phyloP scores from a whole-genome alignment of 1,139 yeast species.

The Pneumocystis sp. region DNA sequence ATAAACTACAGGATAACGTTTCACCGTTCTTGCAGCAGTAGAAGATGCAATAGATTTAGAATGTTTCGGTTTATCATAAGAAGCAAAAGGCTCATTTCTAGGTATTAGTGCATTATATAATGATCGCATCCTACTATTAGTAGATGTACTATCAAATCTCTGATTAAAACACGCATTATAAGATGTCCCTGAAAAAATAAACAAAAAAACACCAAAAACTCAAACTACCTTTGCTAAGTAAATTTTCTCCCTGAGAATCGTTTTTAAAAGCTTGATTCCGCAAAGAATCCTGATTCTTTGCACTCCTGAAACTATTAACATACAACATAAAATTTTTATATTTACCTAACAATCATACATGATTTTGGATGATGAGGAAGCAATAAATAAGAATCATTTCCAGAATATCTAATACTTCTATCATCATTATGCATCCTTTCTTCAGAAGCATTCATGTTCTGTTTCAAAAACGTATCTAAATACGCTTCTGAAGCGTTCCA shows the following conservation, averaged over 20 bases:
- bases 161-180: neutral
- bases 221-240: neutral
- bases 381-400: neutral
- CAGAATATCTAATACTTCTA: neutral
- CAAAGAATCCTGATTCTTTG: neutral
- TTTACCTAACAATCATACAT: neutral
- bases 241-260: neutral
- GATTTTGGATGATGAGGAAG: neutral
- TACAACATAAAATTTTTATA: neutral
- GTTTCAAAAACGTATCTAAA: neutral
- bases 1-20: slow-evolving; percentile 47
- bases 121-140: neutral
- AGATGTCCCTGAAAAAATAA: neutral
- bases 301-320: neutral
- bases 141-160: neutral
- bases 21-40: neutral
- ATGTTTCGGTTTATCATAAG: neutral
- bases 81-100: neutral
- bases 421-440: neutral
- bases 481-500: neutral
- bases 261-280: neutral
- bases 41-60: neutral
- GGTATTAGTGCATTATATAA: neutral
- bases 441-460: neutral
- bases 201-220: neutral